These are phyloP conservation scores for Quercus bicolor DNA, from an alignment of 306 rosid species.

Conservation along the genomic window DNA sequence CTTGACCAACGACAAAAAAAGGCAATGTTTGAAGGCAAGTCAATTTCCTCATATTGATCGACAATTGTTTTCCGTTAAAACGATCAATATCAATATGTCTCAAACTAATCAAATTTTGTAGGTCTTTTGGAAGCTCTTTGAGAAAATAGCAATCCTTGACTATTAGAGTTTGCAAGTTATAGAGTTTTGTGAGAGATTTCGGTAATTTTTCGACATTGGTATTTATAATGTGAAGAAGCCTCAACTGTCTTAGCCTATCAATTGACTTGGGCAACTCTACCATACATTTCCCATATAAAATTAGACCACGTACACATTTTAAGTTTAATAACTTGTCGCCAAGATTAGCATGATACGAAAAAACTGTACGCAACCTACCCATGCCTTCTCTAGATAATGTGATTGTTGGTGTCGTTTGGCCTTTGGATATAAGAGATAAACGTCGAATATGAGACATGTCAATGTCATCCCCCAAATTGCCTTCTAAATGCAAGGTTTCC, in stretches of 20 bases:
- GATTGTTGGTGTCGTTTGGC: no score
- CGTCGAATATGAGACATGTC: neutral
- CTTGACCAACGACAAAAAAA: no score
- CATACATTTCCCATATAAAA: neutral
- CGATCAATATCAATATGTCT: no score
- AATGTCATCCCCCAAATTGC: neutral
- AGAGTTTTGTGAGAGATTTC: no score
- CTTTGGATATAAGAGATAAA: no score
- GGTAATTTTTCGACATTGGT: accelerated
- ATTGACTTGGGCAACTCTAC: neutral
- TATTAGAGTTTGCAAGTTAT: conserved; percentile 9
- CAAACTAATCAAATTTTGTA: no score
- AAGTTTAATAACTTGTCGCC: neutral
- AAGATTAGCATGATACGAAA: neutral
- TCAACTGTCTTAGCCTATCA: neutral
- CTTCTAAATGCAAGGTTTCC: neutral
- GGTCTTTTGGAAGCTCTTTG: no score
- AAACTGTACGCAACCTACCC: neutral
- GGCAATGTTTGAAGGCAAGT: no score
- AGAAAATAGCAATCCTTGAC: accelerated
- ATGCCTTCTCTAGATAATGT: neutral
- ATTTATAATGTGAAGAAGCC: accelerated
- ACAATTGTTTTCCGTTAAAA: accelerated
- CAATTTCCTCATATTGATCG: no score
- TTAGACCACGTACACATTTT: neutral